These are phyloP conservation scores for Plasmodium fragile DNA, from an alignment of 169 alveolate genomes.

Conservation along the genomic window DNA sequence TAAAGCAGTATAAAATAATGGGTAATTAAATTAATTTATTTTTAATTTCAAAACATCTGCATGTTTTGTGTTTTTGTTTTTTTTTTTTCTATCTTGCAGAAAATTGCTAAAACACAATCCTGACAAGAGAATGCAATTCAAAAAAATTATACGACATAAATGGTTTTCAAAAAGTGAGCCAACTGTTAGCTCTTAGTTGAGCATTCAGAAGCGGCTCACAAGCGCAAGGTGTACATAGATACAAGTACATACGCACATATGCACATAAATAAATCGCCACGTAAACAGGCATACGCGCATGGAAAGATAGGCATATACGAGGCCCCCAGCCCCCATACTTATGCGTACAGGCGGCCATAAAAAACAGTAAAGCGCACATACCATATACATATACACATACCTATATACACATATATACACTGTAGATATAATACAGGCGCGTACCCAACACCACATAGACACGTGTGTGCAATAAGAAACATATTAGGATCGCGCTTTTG, in stretches of 20 bases:
- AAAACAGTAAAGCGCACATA: not conserved
- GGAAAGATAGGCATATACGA: not conserved
- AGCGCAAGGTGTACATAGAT: not conserved
- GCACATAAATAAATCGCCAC: not conserved
- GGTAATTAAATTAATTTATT: constrained; percentile 23
- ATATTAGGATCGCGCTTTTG: constrained; percentile 3
- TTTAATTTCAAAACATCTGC: constrained; percentile 36
- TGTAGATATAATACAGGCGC: not conserved
- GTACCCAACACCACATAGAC: not conserved
- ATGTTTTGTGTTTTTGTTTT: not conserved
- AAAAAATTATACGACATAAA: constrained; percentile 65
- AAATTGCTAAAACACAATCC: constrained; percentile 55
- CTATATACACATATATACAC: not conserved
- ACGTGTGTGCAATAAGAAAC: not conserved
- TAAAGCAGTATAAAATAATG: constrained; percentile 3
- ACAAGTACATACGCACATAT: not conserved
- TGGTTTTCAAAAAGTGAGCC: constrained; percentile 62
- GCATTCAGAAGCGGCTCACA: not conserved
- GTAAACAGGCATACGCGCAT: not conserved
- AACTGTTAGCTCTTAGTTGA: not conserved
- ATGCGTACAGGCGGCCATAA: constrained; percentile 1
- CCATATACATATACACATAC: not conserved
- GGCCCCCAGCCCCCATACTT: not conserved
- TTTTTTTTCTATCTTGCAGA: constrained; percentile 9
- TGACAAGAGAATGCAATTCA: constrained; percentile 74